Conservation (phyloP, 192 early-diverging fungal species). For the Coemansia sp. region DNA sequence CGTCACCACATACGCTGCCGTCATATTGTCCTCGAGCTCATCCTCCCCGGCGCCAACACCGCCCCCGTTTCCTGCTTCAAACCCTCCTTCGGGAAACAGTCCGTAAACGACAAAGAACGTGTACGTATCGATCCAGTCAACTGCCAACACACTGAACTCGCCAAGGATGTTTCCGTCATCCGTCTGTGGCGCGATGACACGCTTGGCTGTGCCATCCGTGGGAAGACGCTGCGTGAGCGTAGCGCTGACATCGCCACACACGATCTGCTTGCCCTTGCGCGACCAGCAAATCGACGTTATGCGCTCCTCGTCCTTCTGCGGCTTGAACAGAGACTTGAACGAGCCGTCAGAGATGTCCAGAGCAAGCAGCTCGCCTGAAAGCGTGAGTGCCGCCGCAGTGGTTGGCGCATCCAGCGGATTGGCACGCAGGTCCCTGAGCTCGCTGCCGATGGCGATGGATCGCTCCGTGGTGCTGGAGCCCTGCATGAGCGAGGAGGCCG, state of each 20-base stretch:
- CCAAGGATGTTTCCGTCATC: conserved; percentile 25
- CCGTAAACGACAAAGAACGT: conserved; percentile 72
- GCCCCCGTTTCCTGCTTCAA: conserved; percentile 30
- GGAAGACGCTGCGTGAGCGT: conserved; percentile 63
- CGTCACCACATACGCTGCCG: conserved; percentile 63
- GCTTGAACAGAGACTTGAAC: conserved; percentile 28
- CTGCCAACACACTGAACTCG: conserved; percentile 57
- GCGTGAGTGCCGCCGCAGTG: conserved; percentile 58
- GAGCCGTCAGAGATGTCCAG: conserved; percentile 38
- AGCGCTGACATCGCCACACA: conserved; percentile 67
- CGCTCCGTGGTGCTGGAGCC: conserved; percentile 40
- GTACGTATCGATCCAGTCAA: conserved; percentile 77
- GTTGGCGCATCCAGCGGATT: conserved; percentile 59
- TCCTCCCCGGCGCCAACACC: conserved; percentile 15
- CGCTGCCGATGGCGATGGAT: conserved; percentile 37
- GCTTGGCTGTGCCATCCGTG: conserved; percentile 61
- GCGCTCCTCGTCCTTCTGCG: conserved; percentile 8
- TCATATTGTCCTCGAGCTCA: conserved; percentile 39
- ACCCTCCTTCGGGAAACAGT: conserved; percentile 30
- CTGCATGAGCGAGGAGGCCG: conserved; percentile 21
- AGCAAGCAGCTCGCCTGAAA: conserved; percentile 40
- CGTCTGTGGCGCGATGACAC: conserved; percentile 53
- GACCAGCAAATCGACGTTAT: conserved; percentile 78
- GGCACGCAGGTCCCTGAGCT: conserved; percentile 64
- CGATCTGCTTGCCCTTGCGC: conserved; percentile 87